phyloP scores from a whole-genome alignment of 1,139 yeast genomes.

The Scheffersomyces titani region DNA sequence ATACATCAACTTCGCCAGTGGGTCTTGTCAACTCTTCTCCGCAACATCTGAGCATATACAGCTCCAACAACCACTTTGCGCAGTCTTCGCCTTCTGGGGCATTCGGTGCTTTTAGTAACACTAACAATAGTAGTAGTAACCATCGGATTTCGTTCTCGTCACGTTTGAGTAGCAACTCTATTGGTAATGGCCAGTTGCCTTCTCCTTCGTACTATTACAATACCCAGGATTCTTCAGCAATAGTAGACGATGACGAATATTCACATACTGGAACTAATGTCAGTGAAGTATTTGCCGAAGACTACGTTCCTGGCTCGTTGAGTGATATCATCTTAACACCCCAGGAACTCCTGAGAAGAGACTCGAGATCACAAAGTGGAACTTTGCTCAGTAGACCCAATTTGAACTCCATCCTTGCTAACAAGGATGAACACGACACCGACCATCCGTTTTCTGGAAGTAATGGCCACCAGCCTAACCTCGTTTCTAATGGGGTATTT shows the following conservation, averaged over 20 bases:
- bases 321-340: conserved; percentile 74
- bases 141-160: conserved; percentile 1
- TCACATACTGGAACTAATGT: conserved; percentile 11
- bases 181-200: conserved; percentile 6
- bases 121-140: neutral
- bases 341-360: conserved; percentile 67
- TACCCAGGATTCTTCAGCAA: conserved; percentile 13
- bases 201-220: conserved; percentile 9
- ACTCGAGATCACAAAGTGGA: conserved; percentile 57
- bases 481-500: conserved; percentile 12
- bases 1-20: neutral
- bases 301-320: conserved; percentile 74
- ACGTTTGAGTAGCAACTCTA: conserved; percentile 11
- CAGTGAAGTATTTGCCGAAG: conserved; percentile 56
- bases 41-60: neutral
- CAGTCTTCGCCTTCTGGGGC: conserved; percentile 8
- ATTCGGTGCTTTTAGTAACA: neutral
- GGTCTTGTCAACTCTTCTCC: neutral
- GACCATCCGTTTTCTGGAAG: conserved; percentile 5
- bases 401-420: conserved; percentile 13
- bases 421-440: conserved; percentile 7
- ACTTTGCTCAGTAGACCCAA: conserved; percentile 42
- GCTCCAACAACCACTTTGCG: conserved; percentile 1
- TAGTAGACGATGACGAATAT: conserved; percentile 20
- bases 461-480: conserved; percentile 6